These are phyloP conservation scores for Phytophthora multivora DNA, from an alignment of 352 stramenopile species.

Conservation along the genomic window DNA sequence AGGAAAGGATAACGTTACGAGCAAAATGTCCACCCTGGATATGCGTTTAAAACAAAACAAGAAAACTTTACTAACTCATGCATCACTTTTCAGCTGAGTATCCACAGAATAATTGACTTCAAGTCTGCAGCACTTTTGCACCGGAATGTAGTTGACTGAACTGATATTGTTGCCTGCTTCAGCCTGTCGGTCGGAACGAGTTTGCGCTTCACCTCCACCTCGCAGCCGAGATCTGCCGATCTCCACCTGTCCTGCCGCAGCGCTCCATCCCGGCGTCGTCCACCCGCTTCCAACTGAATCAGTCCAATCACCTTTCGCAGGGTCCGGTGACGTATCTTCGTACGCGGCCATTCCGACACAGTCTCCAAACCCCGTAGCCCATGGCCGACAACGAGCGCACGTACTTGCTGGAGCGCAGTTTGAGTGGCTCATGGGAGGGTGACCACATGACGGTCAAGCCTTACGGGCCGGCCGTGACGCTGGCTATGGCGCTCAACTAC, in stretches of 20 bases:
- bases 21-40: no score
- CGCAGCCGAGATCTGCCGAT: constrained; percentile 7
- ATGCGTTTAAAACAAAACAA: no score
- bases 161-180: background rate
- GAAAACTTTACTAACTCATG: no score
- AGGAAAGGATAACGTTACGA: background rate
- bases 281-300: constrained; percentile 12
- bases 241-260: background rate
- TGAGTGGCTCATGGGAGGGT: constrained; percentile 36
- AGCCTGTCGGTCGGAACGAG: background rate
- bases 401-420: constrained; percentile 31
- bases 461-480: constrained; percentile 67
- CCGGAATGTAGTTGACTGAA: background rate
- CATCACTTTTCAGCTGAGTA: no score
- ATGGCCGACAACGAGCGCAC: constrained; percentile 32
- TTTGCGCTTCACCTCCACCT: background rate
- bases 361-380: constrained; percentile 2
- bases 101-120: no score
- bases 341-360: constrained; percentile 16
- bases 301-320: constrained; percentile 20
- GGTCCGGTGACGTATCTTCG: constrained; percentile 20
- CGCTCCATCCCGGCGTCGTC: background rate
- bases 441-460: constrained; percentile 62
- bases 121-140: background rate
- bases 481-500: constrained; percentile 88